phyloP scores from a whole-genome alignment of 768 basidiomycete genomes.

The Clitopilus passeckerianus region DNA sequence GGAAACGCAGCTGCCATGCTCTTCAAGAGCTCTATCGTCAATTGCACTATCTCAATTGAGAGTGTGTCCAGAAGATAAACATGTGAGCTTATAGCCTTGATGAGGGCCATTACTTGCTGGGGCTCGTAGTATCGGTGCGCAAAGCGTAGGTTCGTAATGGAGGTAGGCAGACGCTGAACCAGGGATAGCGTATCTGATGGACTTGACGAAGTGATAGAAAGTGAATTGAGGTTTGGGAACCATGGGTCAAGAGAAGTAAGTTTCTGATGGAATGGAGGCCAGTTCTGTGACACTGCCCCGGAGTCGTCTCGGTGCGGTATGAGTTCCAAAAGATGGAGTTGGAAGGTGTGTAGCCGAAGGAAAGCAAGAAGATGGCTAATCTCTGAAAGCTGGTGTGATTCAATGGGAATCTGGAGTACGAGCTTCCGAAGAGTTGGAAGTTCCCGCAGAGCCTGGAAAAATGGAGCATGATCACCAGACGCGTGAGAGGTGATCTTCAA shows the following conservation, averaged over 20 bases:
- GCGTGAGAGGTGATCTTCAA: constrained; percentile 28
- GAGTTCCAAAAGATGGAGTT: constrained; percentile 17
- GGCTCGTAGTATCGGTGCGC: constrained; percentile 10
- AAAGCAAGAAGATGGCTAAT: constrained; percentile 15
- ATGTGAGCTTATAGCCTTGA: constrained; percentile 12
- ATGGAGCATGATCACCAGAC: constrained; percentile 22
- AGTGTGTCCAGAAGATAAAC: constrained; percentile 12
- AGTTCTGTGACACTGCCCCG: neutral
- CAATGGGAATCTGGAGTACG: constrained; percentile 15
- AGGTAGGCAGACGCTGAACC: constrained; percentile 17
- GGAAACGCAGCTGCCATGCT: constrained; percentile 18
- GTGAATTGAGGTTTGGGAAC: constrained; percentile 13
- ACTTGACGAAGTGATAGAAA: constrained; percentile 17
- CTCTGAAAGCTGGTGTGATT: constrained; percentile 16
- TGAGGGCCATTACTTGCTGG: constrained; percentile 14
- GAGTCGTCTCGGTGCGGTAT: constrained; percentile 4
- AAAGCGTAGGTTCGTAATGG: constrained; percentile 19
- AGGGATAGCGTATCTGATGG: constrained; percentile 12
- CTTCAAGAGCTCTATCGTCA: constrained; percentile 13
- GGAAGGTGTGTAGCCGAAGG: constrained; percentile 13
- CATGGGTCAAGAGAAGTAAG: constrained; percentile 5
- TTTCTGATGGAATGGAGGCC: constrained; percentile 4
- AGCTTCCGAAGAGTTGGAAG: constrained; percentile 20
- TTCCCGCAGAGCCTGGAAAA: constrained; percentile 22
- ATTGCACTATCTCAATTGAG: constrained; percentile 15